These are phyloP conservation scores for Domatiomyces globalis DNA, from an alignment of 2,329 filamentous ascomycete genomes.

Conservation along the genomic window DNA sequence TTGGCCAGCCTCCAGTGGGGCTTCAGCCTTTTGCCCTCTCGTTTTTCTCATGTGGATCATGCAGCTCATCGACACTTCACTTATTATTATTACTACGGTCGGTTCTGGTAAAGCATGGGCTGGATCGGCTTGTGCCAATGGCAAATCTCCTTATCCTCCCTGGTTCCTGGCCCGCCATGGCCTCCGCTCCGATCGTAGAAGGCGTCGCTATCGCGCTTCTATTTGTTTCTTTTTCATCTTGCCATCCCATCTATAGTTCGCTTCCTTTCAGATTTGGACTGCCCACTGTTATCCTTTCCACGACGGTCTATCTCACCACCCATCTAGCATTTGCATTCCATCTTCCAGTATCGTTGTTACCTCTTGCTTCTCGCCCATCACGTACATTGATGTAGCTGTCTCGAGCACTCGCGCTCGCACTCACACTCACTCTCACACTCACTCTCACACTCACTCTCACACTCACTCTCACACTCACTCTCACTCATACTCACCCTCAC, in stretches of 20 bases:
- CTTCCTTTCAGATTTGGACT: neutral
- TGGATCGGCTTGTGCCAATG: neutral
- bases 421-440: too few species aligned
- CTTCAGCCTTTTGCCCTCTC: neutral
- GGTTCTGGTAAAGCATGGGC: neutral
- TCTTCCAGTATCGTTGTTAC: neutral
- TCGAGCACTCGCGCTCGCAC: too few species aligned
- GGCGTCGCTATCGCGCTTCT: constrained; percentile 6
- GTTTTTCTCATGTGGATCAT: neutral
- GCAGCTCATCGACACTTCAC: constrained; percentile 1
- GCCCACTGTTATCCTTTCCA: neutral
- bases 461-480: too few species aligned
- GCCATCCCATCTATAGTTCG: constrained; percentile 6
- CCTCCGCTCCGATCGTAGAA: constrained; percentile 1
- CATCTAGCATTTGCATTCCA: neutral
- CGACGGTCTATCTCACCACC: neutral
- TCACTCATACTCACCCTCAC: neutral
- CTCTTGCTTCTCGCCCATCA: neutral
- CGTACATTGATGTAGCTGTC: neutral
- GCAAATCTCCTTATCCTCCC: neutral
- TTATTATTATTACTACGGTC: too few species aligned
- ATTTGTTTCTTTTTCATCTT: constrained; percentile 10
- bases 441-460: too few species aligned
- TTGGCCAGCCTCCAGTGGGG: neutral
- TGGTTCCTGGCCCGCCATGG: constrained; percentile 1